Base-by-base conservation (phyloP, 2,329 filamentous ascomycete species). In the Colletotrichum abscissum region DNA sequence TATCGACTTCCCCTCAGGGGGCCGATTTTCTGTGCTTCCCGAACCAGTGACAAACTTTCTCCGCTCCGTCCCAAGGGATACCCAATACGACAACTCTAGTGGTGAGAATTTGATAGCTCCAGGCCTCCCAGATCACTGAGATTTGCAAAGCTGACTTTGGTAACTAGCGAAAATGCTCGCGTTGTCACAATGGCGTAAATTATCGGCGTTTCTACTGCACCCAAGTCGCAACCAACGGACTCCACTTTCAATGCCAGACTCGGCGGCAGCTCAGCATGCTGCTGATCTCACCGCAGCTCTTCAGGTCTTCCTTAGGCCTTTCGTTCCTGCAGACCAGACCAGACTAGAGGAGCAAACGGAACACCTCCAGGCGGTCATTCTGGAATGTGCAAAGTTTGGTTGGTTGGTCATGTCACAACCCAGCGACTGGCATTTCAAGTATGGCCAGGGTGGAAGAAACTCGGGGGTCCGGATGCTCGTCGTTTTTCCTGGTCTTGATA, bases 391-490 rank as follows among this genome's bases (percentile, higher is more conserved):
- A 22, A 83, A 80, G 63, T 78, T 86, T 30, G 85, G 85, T 12
- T 84, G 86, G 69, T 65, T 82, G 22, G 64, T 87, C 7, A 77
- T 86, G 38, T 86, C 84, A 5, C 84, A 87, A 63, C 84, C 84
- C 0, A 78, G 78, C 8, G 84, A 86, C 42, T 85, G 81, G 78
- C 68, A 74, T 1, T 82, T 84, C 63, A 69, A 79, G 16, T 80
- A 79, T 66, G 71, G 69, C 24, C 19, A 33, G 7, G 60, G 33
- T 7, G 30, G 35, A 33, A 56, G 46, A 22, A 54, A 55, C 30
- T 46, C 52, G 12, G 66, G 54, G 28, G 54, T 16, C 14, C 62
- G 38, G 22, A 56, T 59, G 16, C 62, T 78, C 1, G 76, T 81
- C 5, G 77, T 82, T 12, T 79, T 78, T 19, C 77, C 80, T 22